Evolutionary conservation across 352 stramenopile genomes (phyloP), one percentile per base, ranked within the genome.

Genomic region (Albugo laibachii): DNA sequence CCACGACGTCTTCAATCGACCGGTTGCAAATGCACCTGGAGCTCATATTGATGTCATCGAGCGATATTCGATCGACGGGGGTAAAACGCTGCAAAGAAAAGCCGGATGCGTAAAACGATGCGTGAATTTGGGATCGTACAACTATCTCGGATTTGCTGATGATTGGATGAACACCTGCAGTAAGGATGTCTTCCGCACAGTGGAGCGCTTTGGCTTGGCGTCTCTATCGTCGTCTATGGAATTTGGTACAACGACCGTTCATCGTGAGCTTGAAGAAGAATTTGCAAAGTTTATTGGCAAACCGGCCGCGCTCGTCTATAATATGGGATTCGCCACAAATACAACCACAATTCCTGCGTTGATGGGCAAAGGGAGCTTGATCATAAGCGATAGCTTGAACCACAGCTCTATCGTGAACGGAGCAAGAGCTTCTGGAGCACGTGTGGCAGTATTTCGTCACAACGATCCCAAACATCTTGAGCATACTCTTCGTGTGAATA

Each of bases 291-390:
- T 99, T 56, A 61, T 99, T 15, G 83, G 89, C 47, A 98, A 99
- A 62, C 84, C 97, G 37, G 87, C 93, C 24, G 84, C 88, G 1
- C 72, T 99, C 27, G 89, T 97, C 20, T 95, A 97, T 60, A 98
- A 97, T 66, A 98, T 99, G 92, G 96, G 96, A 37, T 99, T 98
- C 62, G 96, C 91, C 43, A 99, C 95, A 34, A 99, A 99, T 62
- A 70, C 85, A 37, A 97, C 94, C 3, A 95, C 86, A 8, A 97
- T 99, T 55, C 94, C 94, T 0, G 86, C 93, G 19, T 69, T 99
- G 11, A 85, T 97, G 49, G 71, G 74, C 52, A 82, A 85, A 45
- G 89, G 92, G 24, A 81, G 94, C 54, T 69, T 99, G 21, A 87
- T 99, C 49, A 68, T 99, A 16, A 95, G 78, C 55, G 96, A 99